Evolutionary conservation across 305 asterid genomes (phyloP).

Genomic region (Ilex paraguariensis): DNA sequence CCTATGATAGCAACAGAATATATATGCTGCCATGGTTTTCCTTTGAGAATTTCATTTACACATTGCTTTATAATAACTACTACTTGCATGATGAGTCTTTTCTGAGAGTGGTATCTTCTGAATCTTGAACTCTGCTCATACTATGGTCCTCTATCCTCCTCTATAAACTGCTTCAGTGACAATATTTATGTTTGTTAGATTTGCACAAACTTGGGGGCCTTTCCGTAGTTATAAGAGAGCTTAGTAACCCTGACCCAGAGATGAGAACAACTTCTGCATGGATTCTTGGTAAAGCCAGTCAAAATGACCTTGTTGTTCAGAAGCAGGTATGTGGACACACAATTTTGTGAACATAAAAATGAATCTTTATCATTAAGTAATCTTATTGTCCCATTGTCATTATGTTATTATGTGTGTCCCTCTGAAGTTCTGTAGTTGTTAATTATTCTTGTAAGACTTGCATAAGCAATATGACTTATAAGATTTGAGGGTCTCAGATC

Average conservation of each 20-base stretch:
- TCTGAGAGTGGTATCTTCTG: not conserved
- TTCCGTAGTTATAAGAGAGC: constrained; percentile 42
- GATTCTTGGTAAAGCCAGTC: constrained; percentile 88
- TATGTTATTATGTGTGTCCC: not conserved
- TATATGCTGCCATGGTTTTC: no score
- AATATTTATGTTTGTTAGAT: constrained; percentile 35
- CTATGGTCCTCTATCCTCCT: not conserved
- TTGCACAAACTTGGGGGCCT: constrained; percentile 77
- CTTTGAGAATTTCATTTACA: no score
- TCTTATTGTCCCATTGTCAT: not conserved
- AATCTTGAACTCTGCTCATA: not conserved
- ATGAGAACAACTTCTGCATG: constrained; percentile 63
- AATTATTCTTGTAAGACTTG: not conserved
- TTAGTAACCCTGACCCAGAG: constrained; percentile 42
- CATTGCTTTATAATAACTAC: no score
- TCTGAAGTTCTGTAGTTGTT: not conserved
- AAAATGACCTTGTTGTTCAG: constrained; percentile 72
- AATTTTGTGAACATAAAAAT: not conserved
- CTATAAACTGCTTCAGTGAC: not conserved
- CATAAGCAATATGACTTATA: constrained; percentile 3
- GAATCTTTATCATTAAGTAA: not conserved
- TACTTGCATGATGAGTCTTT: not conserved
- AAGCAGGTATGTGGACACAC: constrained; percentile 49
- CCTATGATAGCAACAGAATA: no score
- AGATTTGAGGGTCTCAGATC: constrained; percentile 40